These are phyloP conservation scores for Aspergillus terreus DNA, from an alignment of 2,329 filamentous ascomycete species.

Conservation along the genomic window DNA sequence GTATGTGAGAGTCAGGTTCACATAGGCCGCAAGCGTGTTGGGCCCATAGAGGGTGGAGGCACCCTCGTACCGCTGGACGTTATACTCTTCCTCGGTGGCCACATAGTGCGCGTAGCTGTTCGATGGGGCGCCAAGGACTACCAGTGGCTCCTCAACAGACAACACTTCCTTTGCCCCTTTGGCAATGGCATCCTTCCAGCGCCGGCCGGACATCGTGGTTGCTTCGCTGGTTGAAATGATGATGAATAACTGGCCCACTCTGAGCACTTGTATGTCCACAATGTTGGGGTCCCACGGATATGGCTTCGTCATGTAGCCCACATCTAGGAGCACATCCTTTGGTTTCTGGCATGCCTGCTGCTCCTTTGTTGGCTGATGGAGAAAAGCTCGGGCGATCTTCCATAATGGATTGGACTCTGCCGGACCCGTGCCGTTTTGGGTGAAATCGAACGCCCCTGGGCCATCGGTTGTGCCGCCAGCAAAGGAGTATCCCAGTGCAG, in stretches of 20 bases:
- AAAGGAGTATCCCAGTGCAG: conserved; percentile 86
- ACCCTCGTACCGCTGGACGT: conserved; percentile 88
- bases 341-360: conserved; percentile 73
- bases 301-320: conserved; percentile 72
- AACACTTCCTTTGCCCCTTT: conserved; percentile 51
- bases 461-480: conserved; percentile 90
- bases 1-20: conserved; percentile 75
- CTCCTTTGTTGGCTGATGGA: conserved; percentile 66
- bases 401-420: conserved; percentile 71
- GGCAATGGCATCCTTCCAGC: conserved; percentile 73
- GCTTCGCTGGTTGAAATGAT: conserved; percentile 83
- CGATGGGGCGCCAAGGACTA: conserved; percentile 81
- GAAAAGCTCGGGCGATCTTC: conserved; percentile 67
- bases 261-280: conserved; percentile 80
- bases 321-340: conserved; percentile 84
- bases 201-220: conserved; percentile 85
- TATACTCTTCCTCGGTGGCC: conserved; percentile 74
- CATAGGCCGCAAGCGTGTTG: conserved; percentile 78
- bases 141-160: conserved; percentile 57
- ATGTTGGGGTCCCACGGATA: conserved; percentile 91
- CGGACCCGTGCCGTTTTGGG: conserved; percentile 77
- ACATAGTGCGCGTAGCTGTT: conserved; percentile 89
- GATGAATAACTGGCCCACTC: conserved; percentile 79
- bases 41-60: conserved; percentile 85
- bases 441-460: conserved; percentile 89